Evolutionary conservation across 225 moss, liverwort and hornwort species (phyloP).

Genomic region (Sphagnum contortum): DNA sequence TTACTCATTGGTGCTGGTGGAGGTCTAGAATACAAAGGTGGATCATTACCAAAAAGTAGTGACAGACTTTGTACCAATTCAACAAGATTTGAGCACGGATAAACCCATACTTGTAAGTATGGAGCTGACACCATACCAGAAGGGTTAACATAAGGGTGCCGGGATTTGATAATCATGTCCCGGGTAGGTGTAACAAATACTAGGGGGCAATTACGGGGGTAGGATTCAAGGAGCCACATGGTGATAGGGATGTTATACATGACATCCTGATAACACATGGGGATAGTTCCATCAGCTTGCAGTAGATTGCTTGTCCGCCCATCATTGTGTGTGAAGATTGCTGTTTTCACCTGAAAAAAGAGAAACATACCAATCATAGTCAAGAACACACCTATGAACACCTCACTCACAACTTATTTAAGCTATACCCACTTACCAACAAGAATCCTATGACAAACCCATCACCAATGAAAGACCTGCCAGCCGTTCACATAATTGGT

Average conservation of each 20-base stretch:
- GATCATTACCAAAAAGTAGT: slow-evolving; percentile 87
- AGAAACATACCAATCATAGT: not conserved
- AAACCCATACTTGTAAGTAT: slow-evolving; percentile 86
- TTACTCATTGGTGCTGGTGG: slow-evolving; percentile 21
- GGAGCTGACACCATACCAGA: slow-evolving; percentile 69
- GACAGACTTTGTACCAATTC: slow-evolving; percentile 88
- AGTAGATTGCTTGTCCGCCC: slow-evolving; percentile 74
- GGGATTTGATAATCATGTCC: slow-evolving; percentile 97
- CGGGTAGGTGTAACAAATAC: slow-evolving; percentile 90
- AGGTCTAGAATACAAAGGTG: slow-evolving; percentile 82
- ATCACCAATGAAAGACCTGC: too few species aligned
- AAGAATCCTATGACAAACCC: too few species aligned
- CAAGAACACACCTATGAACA: too few species aligned
- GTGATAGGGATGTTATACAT: slow-evolving; percentile 97
- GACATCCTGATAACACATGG: slow-evolving; percentile 98
- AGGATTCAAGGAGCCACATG: slow-evolving; percentile 89
- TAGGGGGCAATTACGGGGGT: slow-evolving; percentile 73
- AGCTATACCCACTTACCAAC: too few species aligned
- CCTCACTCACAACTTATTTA: too few species aligned
- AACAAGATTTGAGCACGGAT: slow-evolving; percentile 86
- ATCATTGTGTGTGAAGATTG: slow-evolving; percentile 80
- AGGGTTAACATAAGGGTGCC: slow-evolving; percentile 80
- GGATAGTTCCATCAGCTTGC: slow-evolving; percentile 96
- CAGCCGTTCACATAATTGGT: too few species aligned
- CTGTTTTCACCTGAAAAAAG: slow-evolving; percentile 62